A percentile compares a stretch with the other conserved stretches of the same genome.
Conservation (phyloP, 805 yeast species). For the Starmerella potacharoeniae region DNA sequence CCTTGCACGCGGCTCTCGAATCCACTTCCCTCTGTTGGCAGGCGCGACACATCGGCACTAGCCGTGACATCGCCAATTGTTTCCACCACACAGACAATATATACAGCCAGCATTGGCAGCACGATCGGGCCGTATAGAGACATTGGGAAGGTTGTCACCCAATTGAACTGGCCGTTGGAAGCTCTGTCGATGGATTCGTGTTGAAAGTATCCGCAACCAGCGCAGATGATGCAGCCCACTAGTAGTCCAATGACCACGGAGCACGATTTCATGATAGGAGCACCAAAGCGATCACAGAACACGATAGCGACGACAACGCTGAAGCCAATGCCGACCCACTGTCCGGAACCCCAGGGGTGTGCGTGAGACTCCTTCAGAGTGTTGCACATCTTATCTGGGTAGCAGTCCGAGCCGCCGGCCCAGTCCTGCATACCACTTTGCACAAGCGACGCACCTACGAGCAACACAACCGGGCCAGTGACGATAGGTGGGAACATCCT, state of each 20-base stretch:
- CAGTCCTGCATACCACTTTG: slow-evolving; percentile 69
- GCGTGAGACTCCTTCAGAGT: slow-evolving; percentile 42
- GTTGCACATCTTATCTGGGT: slow-evolving; percentile 31
- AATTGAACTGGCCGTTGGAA: slow-evolving; percentile 71
- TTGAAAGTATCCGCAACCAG: slow-evolving; percentile 75
- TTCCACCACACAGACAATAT: slow-evolving; percentile 76
- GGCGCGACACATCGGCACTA: slow-evolving; percentile 79
- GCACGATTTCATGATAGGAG: slow-evolving; percentile 91
- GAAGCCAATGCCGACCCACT: slow-evolving; percentile 79
- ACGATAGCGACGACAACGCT: slow-evolving; percentile 64
- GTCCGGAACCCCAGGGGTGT: slow-evolving; percentile 74
- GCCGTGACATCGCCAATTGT: slow-evolving; percentile 93
- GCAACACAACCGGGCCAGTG: slow-evolving; percentile 83
- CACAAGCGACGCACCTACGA: slow-evolving; percentile 65
- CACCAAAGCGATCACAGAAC: slow-evolving; percentile 73
- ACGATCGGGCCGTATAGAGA: slow-evolving; percentile 75
- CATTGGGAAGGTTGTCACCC: slow-evolving; percentile 78
- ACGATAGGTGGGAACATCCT: slow-evolving; percentile 78
- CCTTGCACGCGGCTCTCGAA: slow-evolving; percentile 87
- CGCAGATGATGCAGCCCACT: slow-evolving; percentile 85
- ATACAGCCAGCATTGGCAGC: slow-evolving; percentile 74
- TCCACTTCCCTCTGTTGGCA: slow-evolving; percentile 58
- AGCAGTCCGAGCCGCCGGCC: slow-evolving; percentile 67
- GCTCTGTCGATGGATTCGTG: slow-evolving; percentile 48
- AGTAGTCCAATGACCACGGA: slow-evolving; percentile 78